Evolutionary conservation across 441 rosid genomes (phyloP), one percentile per base, ranked within the genome.

Genomic region (Bruguiera hainesii): DNA sequence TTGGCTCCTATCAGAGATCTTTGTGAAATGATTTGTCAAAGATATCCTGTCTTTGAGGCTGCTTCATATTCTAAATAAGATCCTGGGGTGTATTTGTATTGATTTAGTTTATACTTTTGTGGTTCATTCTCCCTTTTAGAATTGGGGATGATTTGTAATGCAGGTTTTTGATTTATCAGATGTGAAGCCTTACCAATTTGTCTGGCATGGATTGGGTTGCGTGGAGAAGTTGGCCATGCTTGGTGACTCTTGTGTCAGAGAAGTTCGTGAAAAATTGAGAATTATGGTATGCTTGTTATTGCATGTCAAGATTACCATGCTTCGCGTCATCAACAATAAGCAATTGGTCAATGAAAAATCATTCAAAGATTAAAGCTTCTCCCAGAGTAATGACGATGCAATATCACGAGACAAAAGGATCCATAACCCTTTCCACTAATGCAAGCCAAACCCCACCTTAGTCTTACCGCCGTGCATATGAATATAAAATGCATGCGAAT

Each of bases 141-240:
- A 57, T 52, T 68, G 60, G 52, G 11, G 67, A 37, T 76, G 42
- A 23, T 67, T 69, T 26, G 19, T 0, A 29, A 63, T 69, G 79
- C 73, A 87, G 97, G 93, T 91, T 53, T 91, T 89, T 79, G 97
- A 93, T 65, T 64, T 91, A 25, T 74, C 87, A 63, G 81, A 81
- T 52, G 98, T 91, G 79, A 91, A 82, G 79, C 99, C 99, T 56
- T 26, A 77, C 58, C 95, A 91, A 70, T 88, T 95, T 79, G 88
- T 90, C 37, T 66, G 72, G 64, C 84, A 82, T 81, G 98, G 98
- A 68, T 79, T 95, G 88, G 88, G 80, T 39, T 89, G 93, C 64
- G 70, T 95, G 46, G 99, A 91, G 77, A 79, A 77, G 73, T 82
- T 92, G 75, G 93, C 89, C 16, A 70, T 72, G 26, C 80, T 66